A percentile compares a stretch with the other conserved stretches of the same genome.
phyloP scores from a whole-genome alignment of 495 filamentous ascomycete genomes.

The Hyaloscypha finlandica region DNA sequence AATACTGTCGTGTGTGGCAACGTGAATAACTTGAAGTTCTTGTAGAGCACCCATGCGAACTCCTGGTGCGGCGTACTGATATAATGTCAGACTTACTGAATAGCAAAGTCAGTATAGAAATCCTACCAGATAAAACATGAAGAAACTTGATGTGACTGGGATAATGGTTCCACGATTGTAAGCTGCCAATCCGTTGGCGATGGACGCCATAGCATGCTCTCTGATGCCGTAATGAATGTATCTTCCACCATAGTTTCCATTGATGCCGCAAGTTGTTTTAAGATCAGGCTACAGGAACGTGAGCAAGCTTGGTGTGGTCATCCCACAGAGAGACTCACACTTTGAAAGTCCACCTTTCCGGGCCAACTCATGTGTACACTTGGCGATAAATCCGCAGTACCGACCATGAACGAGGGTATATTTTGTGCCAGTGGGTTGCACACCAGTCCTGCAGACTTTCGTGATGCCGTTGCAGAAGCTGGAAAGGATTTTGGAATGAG shows the following conservation, averaged over 20 bases:
- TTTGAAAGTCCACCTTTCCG: slow-evolving; percentile 56
- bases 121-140: slow-evolving; percentile 57
- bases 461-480: slow-evolving; percentile 48
- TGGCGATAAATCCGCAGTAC: slow-evolving; percentile 59
- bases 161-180: slow-evolving; percentile 51
- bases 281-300: slow-evolving; percentile 1
- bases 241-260: slow-evolving; percentile 42
- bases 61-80: slow-evolving; percentile 43
- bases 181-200: slow-evolving; percentile 56
- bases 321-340: slow-evolving; percentile 36
- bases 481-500: slow-evolving; percentile 31
- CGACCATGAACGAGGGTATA: slow-evolving; percentile 55
- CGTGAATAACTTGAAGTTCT: slow-evolving; percentile 56
- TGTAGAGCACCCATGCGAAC: slow-evolving; percentile 62
- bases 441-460: slow-evolving; percentile 51
- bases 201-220: slow-evolving; percentile 55
- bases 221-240: slow-evolving; percentile 58
- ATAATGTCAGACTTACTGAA: neutral
- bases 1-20: slow-evolving; percentile 63
- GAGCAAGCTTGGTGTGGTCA: neutral
- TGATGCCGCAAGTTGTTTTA: slow-evolving; percentile 15
- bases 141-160: slow-evolving; percentile 55
- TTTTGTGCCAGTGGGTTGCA: slow-evolving; percentile 51
- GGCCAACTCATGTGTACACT: slow-evolving; percentile 56
- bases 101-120: slow-evolving; percentile 32